A percentile compares a stretch with the other conserved stretches of the same genome.
Conservation (phyloP, 352 stramenopile species). For the Globisporangium spiculum region DNA sequence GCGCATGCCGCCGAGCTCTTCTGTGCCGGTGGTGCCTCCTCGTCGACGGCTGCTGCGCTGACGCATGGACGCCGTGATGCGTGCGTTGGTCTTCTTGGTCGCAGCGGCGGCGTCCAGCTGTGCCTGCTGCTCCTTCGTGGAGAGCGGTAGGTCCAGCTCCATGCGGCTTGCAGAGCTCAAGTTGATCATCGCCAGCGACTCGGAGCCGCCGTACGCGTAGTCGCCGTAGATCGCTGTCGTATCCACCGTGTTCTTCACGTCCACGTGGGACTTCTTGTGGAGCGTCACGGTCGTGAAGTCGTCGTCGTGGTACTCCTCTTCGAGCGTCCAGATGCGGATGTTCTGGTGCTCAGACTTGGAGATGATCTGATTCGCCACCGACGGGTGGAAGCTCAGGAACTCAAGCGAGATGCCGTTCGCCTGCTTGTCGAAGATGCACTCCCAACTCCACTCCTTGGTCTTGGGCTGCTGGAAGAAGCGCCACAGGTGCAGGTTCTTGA, state of each 20-base stretch:
- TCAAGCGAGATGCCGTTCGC: slow-evolving; percentile 86
- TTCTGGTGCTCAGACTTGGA: slow-evolving; percentile 87
- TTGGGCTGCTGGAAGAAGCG: slow-evolving; percentile 59
- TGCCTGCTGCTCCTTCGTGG: slow-evolving; percentile 51
- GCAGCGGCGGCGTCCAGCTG: slow-evolving; percentile 28
- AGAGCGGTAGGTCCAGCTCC: slow-evolving; percentile 72
- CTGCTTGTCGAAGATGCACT: slow-evolving; percentile 86
- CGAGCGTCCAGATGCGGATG: slow-evolving; percentile 78
- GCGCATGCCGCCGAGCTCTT: slow-evolving; percentile 44
- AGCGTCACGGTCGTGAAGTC: slow-evolving; percentile 31
- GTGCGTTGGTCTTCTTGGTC: slow-evolving; percentile 23
- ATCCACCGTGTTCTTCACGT: slow-evolving; percentile 77
- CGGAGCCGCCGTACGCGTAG: slow-evolving; percentile 68
- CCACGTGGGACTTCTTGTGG: slow-evolving; percentile 64
- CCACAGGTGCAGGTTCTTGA: slow-evolving; percentile 88
- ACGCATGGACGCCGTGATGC: slow-evolving; percentile 32
- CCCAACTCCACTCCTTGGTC: slow-evolving; percentile 56
- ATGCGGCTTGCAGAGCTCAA: slow-evolving; percentile 51
- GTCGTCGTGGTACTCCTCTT: slow-evolving; percentile 43
- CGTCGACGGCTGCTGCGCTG: slow-evolving; percentile 49
- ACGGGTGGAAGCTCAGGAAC: slow-evolving; percentile 68
- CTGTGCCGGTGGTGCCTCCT: slow-evolving; percentile 22
- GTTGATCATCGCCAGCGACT: slow-evolving; percentile 67
- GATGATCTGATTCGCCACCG: slow-evolving; percentile 56
- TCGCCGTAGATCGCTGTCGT: slow-evolving; percentile 64